Base-by-base conservation (phyloP, 345 rosid species). In the Laguncularia racemosa region DNA sequence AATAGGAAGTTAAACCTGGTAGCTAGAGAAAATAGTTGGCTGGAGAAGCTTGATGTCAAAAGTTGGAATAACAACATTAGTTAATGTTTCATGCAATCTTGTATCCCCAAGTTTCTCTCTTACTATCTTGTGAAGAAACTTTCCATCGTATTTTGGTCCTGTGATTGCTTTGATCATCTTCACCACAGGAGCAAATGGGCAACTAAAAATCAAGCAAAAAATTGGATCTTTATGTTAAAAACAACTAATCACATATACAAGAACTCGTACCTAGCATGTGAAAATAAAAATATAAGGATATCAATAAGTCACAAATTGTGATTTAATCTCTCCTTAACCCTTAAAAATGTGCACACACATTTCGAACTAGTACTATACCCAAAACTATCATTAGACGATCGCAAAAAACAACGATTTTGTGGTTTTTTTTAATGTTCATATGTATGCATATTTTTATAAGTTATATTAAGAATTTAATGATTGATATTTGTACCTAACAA, bases 91-190 rank as follows among this genome's bases (percentile, higher is more conserved):
- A 9, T 60, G 72, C 50, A 76, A n/a, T 20, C 58, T 59, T 28
- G 4, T 56, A 14, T 65, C 54, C 4, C 77, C 72, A 7, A 76
- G 49, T 50, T 33, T 53, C n/a, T 76, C 65, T 72, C 45, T 63
- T 1, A 69, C 63, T 20, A 66, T 23, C 15, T 19, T 18, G 19
- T 57, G 77, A 10, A 76, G 50, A 45, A 66, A 66, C 43, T 69
- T 58, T 17, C 81, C 81, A 23, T 72, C 64, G 12, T 69, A 69
- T n/a, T 66, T 63, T 4, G 81, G 81, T 60, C 77, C 77, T 3
- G 10, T 17, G 9, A 76, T 14, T 2, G 64, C 14, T 20, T 45
- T 69, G 15, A 60, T 15, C 16, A 71, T 19, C 8, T 68, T 58
- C 0, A 19, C 16, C 0, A 62, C 51, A 14, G 33, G 53, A 21